Evolutionary conservation across 1,284 basidiomycete species (phyloP).

Genomic region (Melampsora americana): DNA sequence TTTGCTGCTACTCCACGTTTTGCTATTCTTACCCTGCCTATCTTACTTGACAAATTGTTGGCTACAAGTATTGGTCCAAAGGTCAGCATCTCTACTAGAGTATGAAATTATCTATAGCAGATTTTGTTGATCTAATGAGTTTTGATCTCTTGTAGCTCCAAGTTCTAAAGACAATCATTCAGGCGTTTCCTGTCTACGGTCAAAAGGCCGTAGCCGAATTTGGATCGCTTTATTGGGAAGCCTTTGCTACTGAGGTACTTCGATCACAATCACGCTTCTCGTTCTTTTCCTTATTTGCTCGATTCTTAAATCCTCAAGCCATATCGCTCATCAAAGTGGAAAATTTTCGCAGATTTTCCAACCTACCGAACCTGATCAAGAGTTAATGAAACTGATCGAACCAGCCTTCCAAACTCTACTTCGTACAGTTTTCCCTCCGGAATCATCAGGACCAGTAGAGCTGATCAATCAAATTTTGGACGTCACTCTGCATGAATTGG

Average conservation of each 20-base stretch:
- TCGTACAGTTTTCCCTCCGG: constrained; percentile 64
- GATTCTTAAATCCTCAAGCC: background rate
- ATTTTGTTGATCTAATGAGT: background rate
- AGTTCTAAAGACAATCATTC: constrained; percentile 43
- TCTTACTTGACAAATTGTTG: constrained; percentile 88
- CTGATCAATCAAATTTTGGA: constrained; percentile 71
- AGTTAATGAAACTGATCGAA: constrained; percentile 70
- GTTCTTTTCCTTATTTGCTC: background rate
- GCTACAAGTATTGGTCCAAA: constrained; percentile 80
- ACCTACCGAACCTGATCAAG: constrained; percentile 64
- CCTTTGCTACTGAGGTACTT: constrained; percentile 76
- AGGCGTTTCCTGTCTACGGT: constrained; percentile 75
- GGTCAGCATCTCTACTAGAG: background rate
- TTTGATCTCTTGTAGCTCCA: constrained; percentile 12
- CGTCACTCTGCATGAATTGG: constrained; percentile 72
- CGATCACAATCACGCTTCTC: background rate
- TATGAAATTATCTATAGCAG: background rate
- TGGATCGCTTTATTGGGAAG: constrained; percentile 76
- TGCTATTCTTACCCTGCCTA: constrained; percentile 75
- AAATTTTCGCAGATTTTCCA: constrained; percentile 70
- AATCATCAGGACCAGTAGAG: constrained; percentile 50
- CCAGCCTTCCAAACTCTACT: constrained; percentile 69
- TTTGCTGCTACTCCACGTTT: constrained; percentile 77
- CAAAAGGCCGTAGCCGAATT: constrained; percentile 62
- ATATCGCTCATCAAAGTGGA: background rate